A percentile compares a stretch with the other conserved stretches of the same genome.
Evolutionary conservation across 2,329 filamentous ascomycete genomes (phyloP).

Genomic region (Escovopsis sp.): DNA sequence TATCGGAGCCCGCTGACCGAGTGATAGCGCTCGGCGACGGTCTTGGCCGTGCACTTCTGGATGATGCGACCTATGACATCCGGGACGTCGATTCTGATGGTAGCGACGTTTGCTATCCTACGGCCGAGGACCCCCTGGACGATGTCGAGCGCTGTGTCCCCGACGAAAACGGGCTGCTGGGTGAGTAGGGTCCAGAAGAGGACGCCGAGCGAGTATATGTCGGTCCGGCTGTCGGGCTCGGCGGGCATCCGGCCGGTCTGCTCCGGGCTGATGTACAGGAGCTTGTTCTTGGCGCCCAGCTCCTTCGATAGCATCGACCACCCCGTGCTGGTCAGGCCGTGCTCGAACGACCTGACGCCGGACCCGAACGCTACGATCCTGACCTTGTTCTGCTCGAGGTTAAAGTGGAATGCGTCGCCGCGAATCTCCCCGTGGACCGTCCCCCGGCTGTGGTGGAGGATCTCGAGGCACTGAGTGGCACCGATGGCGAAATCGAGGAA

Average conservation of each 20-base stretch:
- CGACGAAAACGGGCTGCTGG: slow-evolving; percentile 66
- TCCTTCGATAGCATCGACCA: slow-evolving; percentile 78
- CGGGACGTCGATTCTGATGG: slow-evolving; percentile 67
- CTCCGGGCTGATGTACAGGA: slow-evolving; percentile 86
- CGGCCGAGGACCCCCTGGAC: slow-evolving; percentile 78
- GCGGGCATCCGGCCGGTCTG: slow-evolving; percentile 88
- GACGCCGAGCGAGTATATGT: slow-evolving; percentile 85
- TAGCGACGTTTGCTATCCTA: slow-evolving; percentile 62
- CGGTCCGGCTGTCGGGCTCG: slow-evolving; percentile 80
- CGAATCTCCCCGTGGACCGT: slow-evolving; percentile 84
- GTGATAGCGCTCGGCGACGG: slow-evolving; percentile 75
- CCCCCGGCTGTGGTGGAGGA: slow-evolving; percentile 77
- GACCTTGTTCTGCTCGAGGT: slow-evolving; percentile 52
- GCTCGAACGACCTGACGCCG: slow-evolving; percentile 76
- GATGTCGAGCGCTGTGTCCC: slow-evolving; percentile 69
- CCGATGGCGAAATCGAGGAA: slow-evolving; percentile 90
- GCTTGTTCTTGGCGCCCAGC: slow-evolving; percentile 72
- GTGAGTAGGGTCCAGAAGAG: slow-evolving; percentile 78
- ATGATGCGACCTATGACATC: slow-evolving; percentile 72
- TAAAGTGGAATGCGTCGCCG: slow-evolving; percentile 83
- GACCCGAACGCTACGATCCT: slow-evolving; percentile 77
- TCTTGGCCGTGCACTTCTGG: slow-evolving; percentile 84
- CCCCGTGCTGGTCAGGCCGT: slow-evolving; percentile 70
- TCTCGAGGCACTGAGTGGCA: slow-evolving; percentile 70
- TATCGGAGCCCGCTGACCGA: slow-evolving; percentile 75